Conservation (phyloP, 208 protist species). For the Trypanosoma melophagium region DNA sequence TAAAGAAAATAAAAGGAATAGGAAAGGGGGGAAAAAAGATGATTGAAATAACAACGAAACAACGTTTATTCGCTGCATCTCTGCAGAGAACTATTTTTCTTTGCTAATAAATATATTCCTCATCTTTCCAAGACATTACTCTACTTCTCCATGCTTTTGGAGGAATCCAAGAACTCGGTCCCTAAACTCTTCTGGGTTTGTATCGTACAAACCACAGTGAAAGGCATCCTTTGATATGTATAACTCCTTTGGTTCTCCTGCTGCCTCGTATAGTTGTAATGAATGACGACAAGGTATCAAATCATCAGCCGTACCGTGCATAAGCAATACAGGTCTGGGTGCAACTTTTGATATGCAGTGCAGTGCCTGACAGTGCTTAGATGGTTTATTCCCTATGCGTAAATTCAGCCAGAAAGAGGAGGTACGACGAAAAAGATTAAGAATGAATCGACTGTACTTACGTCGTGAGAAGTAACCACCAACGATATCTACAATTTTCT, state of each 20-base stretch:
- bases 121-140: slow-evolving; percentile 15
- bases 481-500: slow-evolving; percentile 66
- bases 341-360: slow-evolving; percentile 80
- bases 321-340: slow-evolving; percentile 81
- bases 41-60: neutral
- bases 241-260: slow-evolving; percentile 85
- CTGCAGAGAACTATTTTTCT: neutral
- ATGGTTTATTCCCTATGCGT: slow-evolving; percentile 85
- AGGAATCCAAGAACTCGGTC: slow-evolving; percentile 62
- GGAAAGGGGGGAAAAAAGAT: neutral
- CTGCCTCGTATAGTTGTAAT: slow-evolving; percentile 67
- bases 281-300: slow-evolving; percentile 86
- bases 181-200: slow-evolving; percentile 77
- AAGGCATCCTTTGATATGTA: slow-evolving; percentile 84
- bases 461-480: slow-evolving; percentile 76
- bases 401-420: slow-evolving; percentile 83
- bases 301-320: slow-evolving; percentile 89
- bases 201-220: slow-evolving; percentile 91
- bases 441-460: slow-evolving; percentile 54
- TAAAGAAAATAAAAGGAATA: neutral
- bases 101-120: neutral
- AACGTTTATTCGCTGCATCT: neutral
- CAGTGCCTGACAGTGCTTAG: slow-evolving; percentile 79
- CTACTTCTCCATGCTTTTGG: slow-evolving; percentile 34
- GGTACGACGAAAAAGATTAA: slow-evolving; percentile 61